Evolutionary conservation across 306 rosid species (phyloP).

Genomic region (Alnus glutinosa): DNA sequence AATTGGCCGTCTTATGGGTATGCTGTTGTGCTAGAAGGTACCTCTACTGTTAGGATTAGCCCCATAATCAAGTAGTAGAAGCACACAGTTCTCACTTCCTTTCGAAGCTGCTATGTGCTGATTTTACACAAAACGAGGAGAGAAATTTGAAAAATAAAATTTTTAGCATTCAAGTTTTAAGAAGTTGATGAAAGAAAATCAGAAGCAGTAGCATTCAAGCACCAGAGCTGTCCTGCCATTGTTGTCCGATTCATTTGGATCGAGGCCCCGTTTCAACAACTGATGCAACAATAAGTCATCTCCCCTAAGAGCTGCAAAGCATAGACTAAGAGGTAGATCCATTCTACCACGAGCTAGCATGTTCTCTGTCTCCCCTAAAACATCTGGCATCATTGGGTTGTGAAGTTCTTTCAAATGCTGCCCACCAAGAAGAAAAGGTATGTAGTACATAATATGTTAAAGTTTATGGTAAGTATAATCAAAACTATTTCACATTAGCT

Average conservation of each 20-base stretch:
- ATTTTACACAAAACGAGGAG: slow-evolving; percentile 17
- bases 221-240: slow-evolving; percentile 86
- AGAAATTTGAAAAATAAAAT: background rate
- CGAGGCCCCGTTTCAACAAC: slow-evolving; percentile 68
- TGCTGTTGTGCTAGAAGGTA: slow-evolving; percentile 28
- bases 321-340: slow-evolving; percentile 85
- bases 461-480: no score
- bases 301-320: slow-evolving; percentile 80
- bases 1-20: background rate
- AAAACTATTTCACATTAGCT: background rate
- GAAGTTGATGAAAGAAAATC: background rate
- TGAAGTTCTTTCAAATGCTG: slow-evolving; percentile 74
- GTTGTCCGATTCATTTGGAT: slow-evolving; percentile 80
- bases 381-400: slow-evolving; percentile 85
- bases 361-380: slow-evolving; percentile 75
- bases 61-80: slow-evolving; percentile 64
- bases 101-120: slow-evolving; percentile 79
- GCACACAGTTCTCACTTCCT: slow-evolving; percentile 73
- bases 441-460: background rate
- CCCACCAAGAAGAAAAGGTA: slow-evolving; percentile 22
- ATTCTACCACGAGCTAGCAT: slow-evolving; percentile 82
- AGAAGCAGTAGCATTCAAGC: slow-evolving; percentile 18
- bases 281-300: slow-evolving; percentile 78
- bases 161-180: background rate
- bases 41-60: slow-evolving; percentile 83